Evolutionary conservation across 345 rosid genomes (phyloP).

Genomic region (Euclidium syriacum): DNA sequence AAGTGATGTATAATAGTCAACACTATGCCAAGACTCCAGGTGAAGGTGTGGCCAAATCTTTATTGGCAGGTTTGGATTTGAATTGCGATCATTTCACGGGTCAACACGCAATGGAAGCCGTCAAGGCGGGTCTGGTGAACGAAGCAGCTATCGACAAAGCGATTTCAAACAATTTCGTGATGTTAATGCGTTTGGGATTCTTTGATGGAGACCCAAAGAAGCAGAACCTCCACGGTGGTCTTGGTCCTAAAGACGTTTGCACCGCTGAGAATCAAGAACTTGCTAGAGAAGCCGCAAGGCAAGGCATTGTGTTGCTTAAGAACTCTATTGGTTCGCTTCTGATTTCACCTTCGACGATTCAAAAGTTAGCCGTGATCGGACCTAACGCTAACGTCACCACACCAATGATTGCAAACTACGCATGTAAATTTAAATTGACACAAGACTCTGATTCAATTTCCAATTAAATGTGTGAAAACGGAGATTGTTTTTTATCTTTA

Average conservation of each 20-base stretch:
- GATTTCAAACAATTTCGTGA: constrained; percentile 49
- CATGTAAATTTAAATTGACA: constrained; percentile 27
- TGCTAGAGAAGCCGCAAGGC: constrained; percentile 63
- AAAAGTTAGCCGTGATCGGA: constrained; percentile 55
- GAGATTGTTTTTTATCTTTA: background rate
- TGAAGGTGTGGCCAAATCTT: constrained; percentile 51
- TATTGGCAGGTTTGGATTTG: constrained; percentile 58
- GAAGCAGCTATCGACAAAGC: constrained; percentile 43
- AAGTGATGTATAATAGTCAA: constrained; percentile 34
- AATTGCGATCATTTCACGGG: constrained; percentile 49
- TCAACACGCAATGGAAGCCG: constrained; percentile 46
- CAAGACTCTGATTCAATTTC: background rate
- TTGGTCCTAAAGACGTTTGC: constrained; percentile 55
- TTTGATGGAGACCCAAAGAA: constrained; percentile 54
- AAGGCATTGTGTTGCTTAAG: constrained; percentile 67
- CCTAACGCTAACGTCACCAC: constrained; percentile 60
- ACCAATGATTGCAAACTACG: constrained; percentile 70
- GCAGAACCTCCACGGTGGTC: constrained; percentile 21
- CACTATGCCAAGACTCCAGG: constrained; percentile 56
- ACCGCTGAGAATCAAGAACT: constrained; percentile 44
- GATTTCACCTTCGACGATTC: constrained; percentile 36
- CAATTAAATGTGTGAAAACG: background rate
- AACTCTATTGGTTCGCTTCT: constrained; percentile 47
- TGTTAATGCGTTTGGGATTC: constrained; percentile 61
- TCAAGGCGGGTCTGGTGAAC: constrained; percentile 37